A percentile compares a stretch with the other conserved stretches of the same genome.
Conservation (phyloP, 768 basidiomycete species). For the Suillus spraguei region DNA sequence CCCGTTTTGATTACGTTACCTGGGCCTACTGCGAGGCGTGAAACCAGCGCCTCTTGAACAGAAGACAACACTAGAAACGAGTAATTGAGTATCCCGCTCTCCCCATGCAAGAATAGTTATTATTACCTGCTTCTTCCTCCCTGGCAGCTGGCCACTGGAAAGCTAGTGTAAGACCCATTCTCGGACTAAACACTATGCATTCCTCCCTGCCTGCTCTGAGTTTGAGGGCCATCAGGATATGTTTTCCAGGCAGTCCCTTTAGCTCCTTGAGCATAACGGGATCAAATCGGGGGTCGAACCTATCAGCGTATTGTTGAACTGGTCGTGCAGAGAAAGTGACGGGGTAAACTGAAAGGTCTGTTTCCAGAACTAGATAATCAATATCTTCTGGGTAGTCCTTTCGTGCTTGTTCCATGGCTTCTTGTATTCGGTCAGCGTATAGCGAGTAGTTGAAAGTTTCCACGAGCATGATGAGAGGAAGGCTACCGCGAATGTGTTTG, state of each 20-base stretch:
- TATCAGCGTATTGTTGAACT: neutral
- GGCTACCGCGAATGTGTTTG: neutral
- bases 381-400: neutral
- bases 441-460: constrained; percentile 6
- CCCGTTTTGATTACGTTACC: constrained; percentile 1
- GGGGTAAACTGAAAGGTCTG: neutral
- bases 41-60: constrained; percentile 1
- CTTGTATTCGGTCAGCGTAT: constrained; percentile 11
- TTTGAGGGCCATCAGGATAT: constrained; percentile 3
- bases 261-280: neutral
- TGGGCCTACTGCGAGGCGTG: constrained; percentile 1
- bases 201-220: constrained; percentile 1
- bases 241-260: neutral
- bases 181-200: constrained; percentile 2
- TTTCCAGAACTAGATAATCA: neutral
- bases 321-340: constrained; percentile 9
- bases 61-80: neutral
- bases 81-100: neutral
- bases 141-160: constrained; percentile 5
- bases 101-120: too few relatives aligned
- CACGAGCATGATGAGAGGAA: constrained; percentile 6
- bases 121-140: constrained; percentile 4
- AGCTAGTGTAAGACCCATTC: constrained; percentile 2
- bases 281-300: neutral
- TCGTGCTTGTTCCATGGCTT: constrained; percentile 1